These are phyloP conservation scores for Podospora appendiculata DNA, from an alignment of 495 filamentous ascomycete genomes.

Conservation along the genomic window DNA sequence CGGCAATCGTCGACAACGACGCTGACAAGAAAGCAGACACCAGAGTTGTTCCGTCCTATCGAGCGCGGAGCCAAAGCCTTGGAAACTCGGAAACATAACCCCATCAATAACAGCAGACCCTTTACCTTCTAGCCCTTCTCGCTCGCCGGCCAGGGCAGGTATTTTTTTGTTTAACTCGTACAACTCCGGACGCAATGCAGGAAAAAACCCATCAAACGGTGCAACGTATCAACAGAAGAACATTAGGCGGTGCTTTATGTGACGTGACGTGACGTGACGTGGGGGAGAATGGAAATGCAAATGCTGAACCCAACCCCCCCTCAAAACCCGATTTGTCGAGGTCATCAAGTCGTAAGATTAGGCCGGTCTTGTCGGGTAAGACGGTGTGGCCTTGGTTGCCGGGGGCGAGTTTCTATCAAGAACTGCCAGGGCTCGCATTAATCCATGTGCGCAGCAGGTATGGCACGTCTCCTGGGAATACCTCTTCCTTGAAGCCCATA, in stretches of 20 bases:
- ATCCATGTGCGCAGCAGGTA: constrained; percentile 22
- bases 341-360: constrained; percentile 18
- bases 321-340: constrained; percentile 4
- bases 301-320: constrained; percentile 2
- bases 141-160: neutral
- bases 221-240: constrained; percentile 10
- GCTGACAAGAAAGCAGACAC: too few species aligned
- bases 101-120: neutral
- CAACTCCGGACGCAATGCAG: constrained; percentile 31
- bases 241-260: neutral
- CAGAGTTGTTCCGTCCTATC: too few species aligned
- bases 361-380: neutral
- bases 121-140: constrained; percentile 7
- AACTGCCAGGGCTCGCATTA: neutral
- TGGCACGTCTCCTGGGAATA: constrained; percentile 19
- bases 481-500: constrained; percentile 39
- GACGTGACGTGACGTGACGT: neutral
- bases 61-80: neutral
- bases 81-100: constrained; percentile 5
- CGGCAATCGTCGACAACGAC: too few species aligned
- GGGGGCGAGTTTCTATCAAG: neutral
- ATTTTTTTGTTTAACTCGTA: constrained; percentile 27
- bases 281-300: constrained; percentile 4
- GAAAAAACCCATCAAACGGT: constrained; percentile 8
- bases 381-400: neutral